These are phyloP conservation scores for Bryopsis sp. DNA, from an alignment of 139 green algal species.

Conservation along the genomic window DNA sequence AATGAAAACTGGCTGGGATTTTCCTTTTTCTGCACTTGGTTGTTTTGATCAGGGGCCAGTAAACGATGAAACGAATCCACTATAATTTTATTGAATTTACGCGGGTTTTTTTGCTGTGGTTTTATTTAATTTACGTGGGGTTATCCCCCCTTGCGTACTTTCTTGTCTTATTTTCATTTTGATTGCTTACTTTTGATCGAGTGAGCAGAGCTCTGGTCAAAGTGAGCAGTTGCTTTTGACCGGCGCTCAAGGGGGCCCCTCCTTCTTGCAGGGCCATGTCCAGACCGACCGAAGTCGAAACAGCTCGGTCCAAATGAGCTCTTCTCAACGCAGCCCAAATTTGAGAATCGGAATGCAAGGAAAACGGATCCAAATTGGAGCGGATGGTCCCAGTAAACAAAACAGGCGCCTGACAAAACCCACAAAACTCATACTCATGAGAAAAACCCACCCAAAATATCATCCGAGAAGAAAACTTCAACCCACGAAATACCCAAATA, in stretches of 20 bases:
- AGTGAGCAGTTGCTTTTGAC: slow-evolving; percentile 89
- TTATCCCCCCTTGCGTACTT: no score
- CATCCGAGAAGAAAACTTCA: background rate
- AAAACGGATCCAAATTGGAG: slow-evolving; percentile 87
- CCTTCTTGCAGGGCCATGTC: slow-evolving; percentile 67
- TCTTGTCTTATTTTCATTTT: no score
- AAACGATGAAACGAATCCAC: background rate
- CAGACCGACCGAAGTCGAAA: slow-evolving; percentile 27
- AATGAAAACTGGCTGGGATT: no score
- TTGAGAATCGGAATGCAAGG: slow-evolving; percentile 48
- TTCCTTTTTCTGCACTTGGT: background rate
- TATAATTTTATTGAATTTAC: no score
- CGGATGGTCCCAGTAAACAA: slow-evolving; percentile 83
- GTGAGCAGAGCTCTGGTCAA: slow-evolving; percentile 81
- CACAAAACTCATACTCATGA: background rate
- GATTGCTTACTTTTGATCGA: slow-evolving; percentile 34
- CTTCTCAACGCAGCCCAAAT: slow-evolving; percentile 45
- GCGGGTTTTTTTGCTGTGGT: no score
- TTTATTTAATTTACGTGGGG: no score
- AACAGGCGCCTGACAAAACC: slow-evolving; percentile 65
- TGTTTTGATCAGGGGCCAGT: background rate
- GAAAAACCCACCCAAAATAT: slow-evolving; percentile 4
- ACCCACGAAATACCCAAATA: background rate
- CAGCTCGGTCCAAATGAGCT: slow-evolving; percentile 6
- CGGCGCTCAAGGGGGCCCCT: slow-evolving; percentile 75